Evolutionary conservation across 495 filamentous ascomycete genomes (phyloP).

Genomic region (Penicillium robsamsonii): DNA sequence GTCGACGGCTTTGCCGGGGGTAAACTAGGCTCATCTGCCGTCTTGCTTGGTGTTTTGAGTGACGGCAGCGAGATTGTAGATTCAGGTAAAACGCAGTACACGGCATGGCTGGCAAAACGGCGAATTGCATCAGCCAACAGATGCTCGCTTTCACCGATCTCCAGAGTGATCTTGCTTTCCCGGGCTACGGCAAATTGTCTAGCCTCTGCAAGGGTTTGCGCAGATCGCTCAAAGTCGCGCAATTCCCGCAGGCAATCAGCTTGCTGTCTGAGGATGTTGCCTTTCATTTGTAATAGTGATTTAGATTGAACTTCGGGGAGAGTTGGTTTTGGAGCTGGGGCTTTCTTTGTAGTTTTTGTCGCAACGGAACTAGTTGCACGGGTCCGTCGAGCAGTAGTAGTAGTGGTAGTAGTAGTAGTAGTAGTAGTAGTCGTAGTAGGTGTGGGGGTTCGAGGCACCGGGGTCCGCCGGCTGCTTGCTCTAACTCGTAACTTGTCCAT

Average conservation of each 20-base stretch:
- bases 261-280: conserved; percentile 62
- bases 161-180: conserved; percentile 41
- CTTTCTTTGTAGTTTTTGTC: conserved; percentile 30
- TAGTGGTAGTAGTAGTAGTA: conserved; percentile 21
- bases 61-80: conserved; percentile 85
- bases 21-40: conserved; percentile 18
- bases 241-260: conserved; percentile 48
- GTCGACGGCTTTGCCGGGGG: conserved; percentile 24
- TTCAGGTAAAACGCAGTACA: conserved; percentile 85
- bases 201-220: conserved; percentile 32
- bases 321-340: conserved; percentile 25
- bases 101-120: conserved; percentile 72
- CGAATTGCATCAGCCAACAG: conserved; percentile 57
- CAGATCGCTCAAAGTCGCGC: conserved; percentile 41
- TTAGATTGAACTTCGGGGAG: conserved; percentile 49
- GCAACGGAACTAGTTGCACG: conserved; percentile 35
- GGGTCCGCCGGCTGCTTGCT: conserved; percentile 27
- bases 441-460: conserved; percentile 25
- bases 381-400: conserved; percentile 28
- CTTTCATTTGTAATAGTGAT: conserved; percentile 56
- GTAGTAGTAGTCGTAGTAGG: conserved; percentile 19
- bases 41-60: conserved; percentile 39
- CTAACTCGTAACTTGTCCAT: conserved; percentile 41
- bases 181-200: conserved; percentile 35
- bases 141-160: conserved; percentile 49